Base-by-base conservation (phyloP, 768 basidiomycete species). In the Strobilomyces dryophilus region DNA sequence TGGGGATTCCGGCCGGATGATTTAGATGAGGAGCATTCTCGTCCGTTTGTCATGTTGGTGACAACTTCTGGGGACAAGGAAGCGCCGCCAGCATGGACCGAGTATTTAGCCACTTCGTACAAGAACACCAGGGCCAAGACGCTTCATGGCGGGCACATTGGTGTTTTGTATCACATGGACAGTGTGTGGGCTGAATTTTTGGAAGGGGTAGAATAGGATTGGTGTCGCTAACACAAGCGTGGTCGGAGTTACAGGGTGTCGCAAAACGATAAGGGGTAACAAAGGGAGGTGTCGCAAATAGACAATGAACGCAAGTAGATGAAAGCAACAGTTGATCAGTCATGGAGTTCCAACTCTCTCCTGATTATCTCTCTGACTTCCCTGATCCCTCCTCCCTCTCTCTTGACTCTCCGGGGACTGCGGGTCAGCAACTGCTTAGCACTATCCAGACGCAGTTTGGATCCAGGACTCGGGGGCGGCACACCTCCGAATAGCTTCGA, bases 281-380 rank as follows among this genome's bases (percentile, higher is more conserved):
- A 53, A 43, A 39, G n/a, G 9, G 39, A 58, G 56, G 47, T 62
- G 20, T 58, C 63, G 52, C 63, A 61, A n/a, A 51, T 58, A 51
- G 36, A 12, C 18, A 55, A 46, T 24, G 34, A 45, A 48, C 9
- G 46, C 43, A 61, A 53, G 41, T 66, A 70, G 42, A 71, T 67
- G 60, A 58, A 56, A 66, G 66, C 65, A 68, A n/a, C 31, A 54
- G 55, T 57, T 27, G 34, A 53, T 66, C 62, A 76, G 51, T 89
- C 87, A 48, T 83, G 75, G 57, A 84, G 66, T 70, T 91, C 89
- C 61, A 92, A 71, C 72, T 92, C 90, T 57, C 78, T 75, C 61
- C 88, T 78, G 63, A 92, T 88, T 62, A 89, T 84, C 69, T 92
- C 90, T 52, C 89, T 74, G 31, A 92, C 89, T 66, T 88, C 81